A percentile compares a stretch with the other conserved stretches of the same genome.
These are phyloP conservation scores for Cladobotryum protrusum DNA, from an alignment of 2,329 filamentous ascomycete genomes.

Conservation along the genomic window DNA sequence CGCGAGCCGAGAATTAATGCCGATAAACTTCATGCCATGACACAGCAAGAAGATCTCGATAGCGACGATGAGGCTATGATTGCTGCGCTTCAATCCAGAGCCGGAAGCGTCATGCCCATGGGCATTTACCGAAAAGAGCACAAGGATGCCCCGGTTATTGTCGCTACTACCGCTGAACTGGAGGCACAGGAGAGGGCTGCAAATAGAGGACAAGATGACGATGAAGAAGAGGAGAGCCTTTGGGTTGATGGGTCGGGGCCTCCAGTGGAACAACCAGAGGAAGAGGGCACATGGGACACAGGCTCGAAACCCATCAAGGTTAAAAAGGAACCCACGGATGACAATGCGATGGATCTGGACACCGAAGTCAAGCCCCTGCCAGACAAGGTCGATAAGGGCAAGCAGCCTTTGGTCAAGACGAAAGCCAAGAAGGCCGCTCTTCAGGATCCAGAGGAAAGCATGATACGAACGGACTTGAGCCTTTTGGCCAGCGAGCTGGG, in stretches of 20 bases:
- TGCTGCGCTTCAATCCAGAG: slow-evolving; percentile 25
- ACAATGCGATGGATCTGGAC: slow-evolving; percentile 38
- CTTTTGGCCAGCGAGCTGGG: slow-evolving; percentile 40
- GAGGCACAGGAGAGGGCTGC: slow-evolving; percentile 46
- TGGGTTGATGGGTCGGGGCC: slow-evolving; percentile 34
- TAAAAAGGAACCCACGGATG: slow-evolving; percentile 40
- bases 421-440: slow-evolving; percentile 23
- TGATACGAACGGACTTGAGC: slow-evolving; percentile 34
- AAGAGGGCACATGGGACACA: slow-evolving; percentile 39
- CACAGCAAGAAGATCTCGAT: slow-evolving; percentile 38
- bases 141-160: slow-evolving; percentile 46
- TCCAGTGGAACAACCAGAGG: slow-evolving; percentile 26
- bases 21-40: slow-evolving; percentile 45
- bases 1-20: slow-evolving; percentile 49
- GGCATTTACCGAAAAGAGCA: slow-evolving; percentile 50
- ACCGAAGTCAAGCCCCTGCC: slow-evolving; percentile 19
- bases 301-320: slow-evolving; percentile 32
- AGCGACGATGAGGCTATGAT: slow-evolving; percentile 40
- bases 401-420: slow-evolving; percentile 17
- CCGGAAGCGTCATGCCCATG: slow-evolving; percentile 42
- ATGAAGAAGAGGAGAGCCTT: slow-evolving; percentile 37
- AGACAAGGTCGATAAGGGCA: slow-evolving; percentile 18
- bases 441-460: slow-evolving; percentile 34
- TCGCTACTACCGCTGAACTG: slow-evolving; percentile 52
- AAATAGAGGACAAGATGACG: slow-evolving; percentile 14